Evolutionary conservation across 495 filamentous ascomycete species (phyloP), one percentile per base, ranked within the genome.

Genomic region (Aspergillus bertholletiae): DNA sequence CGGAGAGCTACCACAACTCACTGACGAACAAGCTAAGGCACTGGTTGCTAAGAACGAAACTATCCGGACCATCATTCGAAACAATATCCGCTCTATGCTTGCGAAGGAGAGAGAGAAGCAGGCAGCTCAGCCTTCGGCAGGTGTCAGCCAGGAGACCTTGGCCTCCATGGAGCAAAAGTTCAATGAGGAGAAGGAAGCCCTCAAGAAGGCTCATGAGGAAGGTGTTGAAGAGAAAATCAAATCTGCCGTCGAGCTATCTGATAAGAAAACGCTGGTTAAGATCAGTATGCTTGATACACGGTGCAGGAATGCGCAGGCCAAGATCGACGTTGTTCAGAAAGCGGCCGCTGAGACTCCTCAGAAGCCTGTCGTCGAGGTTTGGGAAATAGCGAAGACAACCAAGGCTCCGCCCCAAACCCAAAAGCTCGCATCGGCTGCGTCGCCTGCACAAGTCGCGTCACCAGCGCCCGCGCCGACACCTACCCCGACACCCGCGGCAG

Each of bases 301-400:
- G 62, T 69, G 70, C 55, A 85, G 80, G 63, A 74, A 69, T 20
- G 77, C 85, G 0, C 75, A 78, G 51, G 88, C 84, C 13, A 96
- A 93, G 74, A 58, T 95, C 21, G 82, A 87, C 9, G 80, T 90
- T 13, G 88, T 97, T 11, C 79, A 89, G 54, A 87, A 82, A 46
- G 91, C 90, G 15, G 91, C 88, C 0, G 78, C 77, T 22, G 88
- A 96, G n/a, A 95, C 90, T 0, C 92, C 92, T 2, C 75, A 92
- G 64, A 82, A 80, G 53, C 83, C 89, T 13, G 90, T 97, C 7
- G 77, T 70, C 11, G 90, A 96, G 65, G 92, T 96, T 0, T 97
- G 90, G 89, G 84, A 86, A 35, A 71, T 87, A 27, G 90, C 85
- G 0, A 89, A 92, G 70, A 74, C 74, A 22, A 82, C 84, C n/a